Conservation (phyloP, 768 basidiomycete species). For the Pilatotrama ljubarskyi region DNA sequence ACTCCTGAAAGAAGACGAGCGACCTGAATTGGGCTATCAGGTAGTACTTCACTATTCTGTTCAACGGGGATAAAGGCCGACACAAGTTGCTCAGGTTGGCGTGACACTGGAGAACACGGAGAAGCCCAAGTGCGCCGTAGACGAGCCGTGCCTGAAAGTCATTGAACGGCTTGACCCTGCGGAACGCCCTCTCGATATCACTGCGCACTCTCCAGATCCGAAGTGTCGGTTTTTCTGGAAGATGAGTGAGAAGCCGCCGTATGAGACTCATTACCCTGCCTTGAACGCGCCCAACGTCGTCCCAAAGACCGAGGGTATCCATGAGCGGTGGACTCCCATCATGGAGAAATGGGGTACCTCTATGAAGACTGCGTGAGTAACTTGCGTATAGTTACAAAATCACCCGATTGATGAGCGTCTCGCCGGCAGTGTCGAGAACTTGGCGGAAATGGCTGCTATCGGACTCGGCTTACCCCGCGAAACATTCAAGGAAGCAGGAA, state of each 20-base stretch:
- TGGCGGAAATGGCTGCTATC: constrained; percentile 86
- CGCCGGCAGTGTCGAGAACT: constrained; percentile 65
- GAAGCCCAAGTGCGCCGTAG: constrained; percentile 81
- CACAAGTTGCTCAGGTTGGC: constrained; percentile 48
- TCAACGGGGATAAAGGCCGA: not conserved
- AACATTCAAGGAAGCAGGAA: constrained; percentile 77
- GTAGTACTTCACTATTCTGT: constrained; percentile 39
- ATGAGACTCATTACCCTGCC: constrained; percentile 73
- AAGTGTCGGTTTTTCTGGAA: constrained; percentile 95
- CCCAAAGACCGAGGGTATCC: constrained; percentile 60
- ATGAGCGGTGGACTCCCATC: constrained; percentile 61
- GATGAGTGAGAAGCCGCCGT: constrained; percentile 74
- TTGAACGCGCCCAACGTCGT: constrained; percentile 83
- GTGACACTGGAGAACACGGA: constrained; percentile 97
- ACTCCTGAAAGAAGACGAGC: constrained; percentile 71
- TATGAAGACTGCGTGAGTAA: constrained; percentile 82
- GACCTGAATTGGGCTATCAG: constrained; percentile 87
- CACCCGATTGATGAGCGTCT: not conserved
- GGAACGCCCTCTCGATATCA: constrained; percentile 85
- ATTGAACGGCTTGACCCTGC: constrained; percentile 74
- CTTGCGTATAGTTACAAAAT: not conserved
- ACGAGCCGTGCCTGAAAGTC: constrained; percentile 79
- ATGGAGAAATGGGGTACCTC: constrained; percentile 87
- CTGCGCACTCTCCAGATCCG: constrained; percentile 80
- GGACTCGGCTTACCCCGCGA: constrained; percentile 74